A percentile compares a stretch with the other conserved stretches of the same genome.
Evolutionary conservation across 2,329 filamentous ascomycete genomes (phyloP).

Genomic region (Venturia carpophila): DNA sequence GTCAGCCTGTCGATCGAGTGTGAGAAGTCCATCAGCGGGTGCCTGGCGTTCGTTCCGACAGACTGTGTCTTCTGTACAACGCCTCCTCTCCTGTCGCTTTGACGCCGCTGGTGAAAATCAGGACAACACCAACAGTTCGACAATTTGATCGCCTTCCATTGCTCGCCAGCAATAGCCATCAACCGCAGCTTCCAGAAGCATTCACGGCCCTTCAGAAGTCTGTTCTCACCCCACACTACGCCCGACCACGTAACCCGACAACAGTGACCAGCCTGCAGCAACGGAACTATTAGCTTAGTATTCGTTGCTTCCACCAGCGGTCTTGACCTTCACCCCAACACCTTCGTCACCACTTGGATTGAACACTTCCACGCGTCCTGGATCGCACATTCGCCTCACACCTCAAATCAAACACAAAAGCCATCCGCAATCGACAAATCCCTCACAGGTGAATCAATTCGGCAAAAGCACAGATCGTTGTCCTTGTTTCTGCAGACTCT

Average conservation of each 20-base stretch:
- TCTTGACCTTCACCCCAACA: constrained; percentile 3
- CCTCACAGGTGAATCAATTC: neutral
- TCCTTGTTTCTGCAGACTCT: neutral
- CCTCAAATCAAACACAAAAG: neutral
- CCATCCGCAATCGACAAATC: constrained; percentile 3
- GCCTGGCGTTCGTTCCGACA: neutral
- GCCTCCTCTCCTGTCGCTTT: neutral
- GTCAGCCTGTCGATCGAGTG: neutral
- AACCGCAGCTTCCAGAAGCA: neutral
- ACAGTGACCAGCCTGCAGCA: neutral
- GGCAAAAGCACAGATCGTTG: neutral
- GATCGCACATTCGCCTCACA: neutral
- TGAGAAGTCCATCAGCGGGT: constrained; percentile 3
- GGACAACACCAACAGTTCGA: neutral
- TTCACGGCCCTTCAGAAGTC: neutral
- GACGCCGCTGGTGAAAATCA: neutral
- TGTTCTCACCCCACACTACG: neutral
- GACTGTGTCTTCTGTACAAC: constrained; percentile 5
- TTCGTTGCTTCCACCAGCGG: constrained; percentile 3
- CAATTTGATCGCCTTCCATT: neutral
- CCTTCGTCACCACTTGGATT: neutral
- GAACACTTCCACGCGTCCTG: neutral
- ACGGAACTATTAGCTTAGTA: constrained; percentile 15
- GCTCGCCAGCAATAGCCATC: constrained; percentile 2
- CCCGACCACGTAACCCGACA: neutral